Conservation (phyloP, 2,329 filamentous ascomycete species). For the Tolypocladium tundrense region DNA sequence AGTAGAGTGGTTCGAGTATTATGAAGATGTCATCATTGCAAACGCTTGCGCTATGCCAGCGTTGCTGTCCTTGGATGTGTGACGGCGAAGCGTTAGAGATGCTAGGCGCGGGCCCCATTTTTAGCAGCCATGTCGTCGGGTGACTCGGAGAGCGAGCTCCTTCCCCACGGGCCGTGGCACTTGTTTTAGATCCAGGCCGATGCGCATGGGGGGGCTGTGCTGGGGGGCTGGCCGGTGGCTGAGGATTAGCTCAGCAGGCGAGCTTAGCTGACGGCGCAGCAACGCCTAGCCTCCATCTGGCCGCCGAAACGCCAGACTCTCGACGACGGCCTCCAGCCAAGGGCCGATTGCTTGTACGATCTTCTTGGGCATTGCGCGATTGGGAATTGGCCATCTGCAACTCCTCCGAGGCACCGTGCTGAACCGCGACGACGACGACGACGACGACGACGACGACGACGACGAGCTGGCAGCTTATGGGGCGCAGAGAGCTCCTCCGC, state of each 20-base stretch:
- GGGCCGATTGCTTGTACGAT: background rate
- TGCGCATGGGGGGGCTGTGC: background rate
- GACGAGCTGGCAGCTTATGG: background rate
- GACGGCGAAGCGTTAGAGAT: background rate
- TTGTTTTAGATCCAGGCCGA: background rate
- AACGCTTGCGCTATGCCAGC: background rate
- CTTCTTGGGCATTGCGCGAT: background rate
- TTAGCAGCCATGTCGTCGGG: background rate
- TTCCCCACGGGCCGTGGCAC: background rate
- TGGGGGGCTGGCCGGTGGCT: background rate
- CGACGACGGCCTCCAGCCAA: background rate
- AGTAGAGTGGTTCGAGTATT: too few species aligned
- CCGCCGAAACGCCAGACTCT: background rate
- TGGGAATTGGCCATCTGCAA: background rate
- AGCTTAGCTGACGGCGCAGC: background rate
- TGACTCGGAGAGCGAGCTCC: background rate
- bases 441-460: background rate
- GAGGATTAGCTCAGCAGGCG: background rate
- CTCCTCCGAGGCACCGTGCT: background rate
- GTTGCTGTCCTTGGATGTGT: background rate
- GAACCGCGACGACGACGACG: background rate
- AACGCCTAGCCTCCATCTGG: background rate
- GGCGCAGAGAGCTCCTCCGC: background rate
- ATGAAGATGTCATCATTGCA: background rate
- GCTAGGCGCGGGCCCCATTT: background rate